These are phyloP conservation scores for Dactylellina drechsleri DNA, from an alignment of 2,329 filamentous ascomycete genomes.

Conservation along the genomic window DNA sequence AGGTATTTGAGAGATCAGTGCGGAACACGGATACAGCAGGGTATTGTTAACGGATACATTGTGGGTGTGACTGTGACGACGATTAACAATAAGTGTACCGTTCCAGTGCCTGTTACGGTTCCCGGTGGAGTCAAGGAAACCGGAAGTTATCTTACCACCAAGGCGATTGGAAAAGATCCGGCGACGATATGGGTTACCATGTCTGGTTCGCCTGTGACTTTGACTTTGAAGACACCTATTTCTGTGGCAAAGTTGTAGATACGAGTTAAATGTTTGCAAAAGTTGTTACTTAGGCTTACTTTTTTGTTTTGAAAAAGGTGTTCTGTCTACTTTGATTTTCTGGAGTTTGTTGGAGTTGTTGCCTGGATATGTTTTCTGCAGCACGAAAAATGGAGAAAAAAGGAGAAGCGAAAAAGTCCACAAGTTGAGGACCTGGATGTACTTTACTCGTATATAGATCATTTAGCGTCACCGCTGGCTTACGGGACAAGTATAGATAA, in stretches of 20 bases:
- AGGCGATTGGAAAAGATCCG: conserved; percentile 69
- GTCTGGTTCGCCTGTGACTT: conserved; percentile 64
- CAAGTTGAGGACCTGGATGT: too few relatives aligned
- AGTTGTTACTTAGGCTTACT: background rate
- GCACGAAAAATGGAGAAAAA: too few relatives aligned
- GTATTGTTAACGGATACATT: conserved; percentile 19
- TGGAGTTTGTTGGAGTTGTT: too few relatives aligned
- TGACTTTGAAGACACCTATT: conserved; percentile 63
- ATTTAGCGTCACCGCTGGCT: too few relatives aligned
- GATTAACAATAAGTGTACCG: conserved; percentile 64
- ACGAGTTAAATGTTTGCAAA: background rate
- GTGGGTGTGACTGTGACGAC: conserved; percentile 62
- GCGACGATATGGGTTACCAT: conserved; percentile 66
- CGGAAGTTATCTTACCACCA: conserved; percentile 64
- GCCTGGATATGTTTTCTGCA: too few relatives aligned
- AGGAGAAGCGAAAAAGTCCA: too few relatives aligned
- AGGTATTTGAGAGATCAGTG: conserved; percentile 68
- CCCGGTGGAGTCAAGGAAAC: conserved; percentile 63
- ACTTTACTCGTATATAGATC: too few relatives aligned
- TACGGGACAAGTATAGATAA: too few relatives aligned
- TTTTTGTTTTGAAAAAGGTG: too few relatives aligned
- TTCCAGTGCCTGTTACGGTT: conserved; percentile 68
- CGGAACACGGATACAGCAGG: conserved; percentile 63
- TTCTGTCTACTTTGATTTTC: too few relatives aligned
- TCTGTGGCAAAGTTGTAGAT: conserved; percentile 23